Evolutionary conservation across 306 rosid species (phyloP), one percentile per base, ranked within the genome.

Genomic region (Citrullus colocynthis): DNA sequence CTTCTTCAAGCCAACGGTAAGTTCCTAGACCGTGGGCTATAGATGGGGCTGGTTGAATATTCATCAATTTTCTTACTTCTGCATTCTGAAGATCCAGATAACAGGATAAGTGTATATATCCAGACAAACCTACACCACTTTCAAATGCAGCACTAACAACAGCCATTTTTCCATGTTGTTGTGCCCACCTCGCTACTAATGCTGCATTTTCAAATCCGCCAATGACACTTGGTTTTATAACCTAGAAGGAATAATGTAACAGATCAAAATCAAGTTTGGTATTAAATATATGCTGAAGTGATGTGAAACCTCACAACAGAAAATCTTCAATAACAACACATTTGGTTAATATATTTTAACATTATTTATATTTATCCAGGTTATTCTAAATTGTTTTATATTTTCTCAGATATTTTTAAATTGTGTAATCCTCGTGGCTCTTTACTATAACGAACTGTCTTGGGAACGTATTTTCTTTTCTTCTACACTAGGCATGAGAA

Each of bases 1-100:
- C 98, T 83, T 95, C 97, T 84, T 92, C 85, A 58, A 92, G 89
- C 98, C 98, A 95, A 18, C 86, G 74, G 78, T 88, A 95, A 61
- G 98, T 92, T 85, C 98, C 98, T 55, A 95, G 88, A 73, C 97
- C 98, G 84, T 95, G 98, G 34, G 92, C 93, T 63, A 90, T 82
- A 54, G 93, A 82, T 81, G 89, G 84, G 74, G 74, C 79, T 15
- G 9, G 80, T 80, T 63, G 55, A 82, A 57, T 74, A 78, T 85
- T 74, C 81, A 87, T 84, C 65, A 78, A 44, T 69, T 82, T 69
- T 67, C 84, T 78, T 74, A 80, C 81, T 55, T 80, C 79, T 72
- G 67, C 81, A 60, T 88, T 87, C 80, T 87, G 89, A 79, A 80
- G 85, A 82, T 95, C 93, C 69, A 95, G 87, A 86, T 86, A 95